Evolutionary conservation across 106 monocot genomes (phyloP), one percentile per base, ranked within the genome.

Genomic region (Narthecium ossifragum): DNA sequence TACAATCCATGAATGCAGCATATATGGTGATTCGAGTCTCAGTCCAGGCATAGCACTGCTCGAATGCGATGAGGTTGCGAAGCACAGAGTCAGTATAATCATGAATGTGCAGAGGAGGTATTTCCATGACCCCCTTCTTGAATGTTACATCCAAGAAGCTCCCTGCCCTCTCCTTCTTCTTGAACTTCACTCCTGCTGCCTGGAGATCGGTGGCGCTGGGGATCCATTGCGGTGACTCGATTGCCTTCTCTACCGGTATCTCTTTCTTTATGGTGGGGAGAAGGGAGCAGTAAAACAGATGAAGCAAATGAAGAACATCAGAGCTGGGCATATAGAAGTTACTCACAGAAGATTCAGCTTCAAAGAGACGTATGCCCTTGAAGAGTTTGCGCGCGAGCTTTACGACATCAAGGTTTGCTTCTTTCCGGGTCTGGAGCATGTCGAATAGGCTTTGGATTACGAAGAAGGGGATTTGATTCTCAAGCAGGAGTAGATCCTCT

Each of bases 401-500:
- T 2, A n/a, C 31, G 8, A 62, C 39, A 24, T 60, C 38, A 27
- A 28, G 10, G 0, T 8, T 9, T 3, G 2, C 47, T 1, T 37
- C 48, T 1, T 30, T 21, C 1, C 51, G 26, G 8, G 21, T 58
- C 27, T 32, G 51, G 4, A 60, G 60, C 9, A 52, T 8, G 20
- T 66, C 52, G 45, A 52, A 66, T 0, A 73, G 53, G 20, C 28
- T 53, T 12, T 51, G 25, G 8, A 73, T 30, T 1, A 73, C 41
- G 26, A 73, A 64, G 57, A 72, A 72, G 8, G 72, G 72, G 12
- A 64, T 49, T 31, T 72, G 72, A n/a, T 64, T 72, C 66, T 73
- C 73, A 8, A 73, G 73, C 31, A 31, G 39, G 7, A 73, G 31
- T 29, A 73, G 24, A 45, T 73, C 73, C 26, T 41, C 52, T 40